Conservation (phyloP, 78 protist species). For the Planoprotostelium fungivorum region DNA sequence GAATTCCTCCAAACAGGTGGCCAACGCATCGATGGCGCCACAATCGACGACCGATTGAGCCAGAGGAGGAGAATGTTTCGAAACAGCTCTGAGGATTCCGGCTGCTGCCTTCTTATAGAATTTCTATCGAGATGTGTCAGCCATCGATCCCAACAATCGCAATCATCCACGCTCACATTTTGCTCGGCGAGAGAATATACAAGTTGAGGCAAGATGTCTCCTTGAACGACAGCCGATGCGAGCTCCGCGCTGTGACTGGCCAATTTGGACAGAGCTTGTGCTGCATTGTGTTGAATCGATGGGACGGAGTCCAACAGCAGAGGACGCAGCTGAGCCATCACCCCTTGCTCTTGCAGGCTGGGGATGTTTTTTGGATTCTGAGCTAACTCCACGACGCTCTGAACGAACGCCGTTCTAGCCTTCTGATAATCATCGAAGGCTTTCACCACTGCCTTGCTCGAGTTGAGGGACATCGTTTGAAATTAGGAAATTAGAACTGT, state of each 20-base stretch:
- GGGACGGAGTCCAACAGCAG: conserved; percentile 85
- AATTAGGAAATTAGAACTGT: too few species aligned
- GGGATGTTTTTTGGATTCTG: conserved; percentile 81
- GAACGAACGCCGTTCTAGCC: conserved; percentile 80
- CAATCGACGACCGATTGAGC: conserved; percentile 87
- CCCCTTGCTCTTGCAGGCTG: conserved; percentile 77
- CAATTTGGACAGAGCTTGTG: conserved; percentile 57
- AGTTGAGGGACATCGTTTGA: neutral
- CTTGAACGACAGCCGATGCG: conserved; percentile 84
- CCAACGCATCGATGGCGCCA: conserved; percentile 82
- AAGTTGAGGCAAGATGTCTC: conserved; percentile 84
- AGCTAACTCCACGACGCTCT: conserved; percentile 84
- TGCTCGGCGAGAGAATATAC: conserved; percentile 80
- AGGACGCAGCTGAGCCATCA: conserved; percentile 81
- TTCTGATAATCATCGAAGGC: conserved; percentile 82
- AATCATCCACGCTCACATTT: conserved; percentile 24
- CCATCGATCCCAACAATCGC: too few species aligned
- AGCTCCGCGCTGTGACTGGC: conserved; percentile 83
- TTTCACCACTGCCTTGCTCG: conserved; percentile 28
- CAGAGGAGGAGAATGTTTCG: conserved; percentile 82
- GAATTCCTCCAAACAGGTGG: conserved; percentile 81
- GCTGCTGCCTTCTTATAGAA: conserved; percentile 91
- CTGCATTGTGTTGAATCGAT: conserved; percentile 63
- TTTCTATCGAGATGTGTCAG: conserved; percentile 4
- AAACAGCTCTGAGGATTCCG: conserved; percentile 80